phyloP scores from a whole-genome alignment of 805 yeast genomes.

The Candida oleophila region DNA sequence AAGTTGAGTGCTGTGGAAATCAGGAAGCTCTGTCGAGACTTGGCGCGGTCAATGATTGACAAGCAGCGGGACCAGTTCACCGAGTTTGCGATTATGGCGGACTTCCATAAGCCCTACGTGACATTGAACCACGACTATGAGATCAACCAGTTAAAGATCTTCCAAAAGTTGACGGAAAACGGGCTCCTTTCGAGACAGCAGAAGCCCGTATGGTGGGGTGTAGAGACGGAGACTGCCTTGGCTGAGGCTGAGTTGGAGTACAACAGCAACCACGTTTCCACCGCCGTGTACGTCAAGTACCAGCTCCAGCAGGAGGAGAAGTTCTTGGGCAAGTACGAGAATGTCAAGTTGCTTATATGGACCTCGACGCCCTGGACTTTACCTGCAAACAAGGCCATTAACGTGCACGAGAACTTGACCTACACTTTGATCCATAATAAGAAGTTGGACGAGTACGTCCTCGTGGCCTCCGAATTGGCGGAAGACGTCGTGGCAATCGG shows the following conservation, averaged over 20 bases:
- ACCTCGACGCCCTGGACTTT: slow-evolving; percentile 99
- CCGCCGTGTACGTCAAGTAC: slow-evolving; percentile 67
- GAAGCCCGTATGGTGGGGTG: slow-evolving; percentile 97
- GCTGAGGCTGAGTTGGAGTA: slow-evolving; percentile 97
- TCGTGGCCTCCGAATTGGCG: slow-evolving; percentile 57
- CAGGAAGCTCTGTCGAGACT: slow-evolving; percentile 61
- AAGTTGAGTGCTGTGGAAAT: slow-evolving; percentile 48
- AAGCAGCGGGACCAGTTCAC: slow-evolving; percentile 64
- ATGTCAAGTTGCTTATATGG: slow-evolving; percentile 65
- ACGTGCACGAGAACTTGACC: slow-evolving; percentile 55
- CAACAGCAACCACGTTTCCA: slow-evolving; percentile 65
- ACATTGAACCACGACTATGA: slow-evolving; percentile 77
- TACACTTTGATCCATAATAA: slow-evolving; percentile 50
- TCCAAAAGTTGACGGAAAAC: slow-evolving; percentile 59
- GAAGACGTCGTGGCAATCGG: slow-evolving; percentile 35
- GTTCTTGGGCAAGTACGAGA: slow-evolving; percentile 5
- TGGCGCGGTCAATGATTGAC: slow-evolving; percentile 67
- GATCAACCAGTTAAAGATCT: slow-evolving; percentile 68
- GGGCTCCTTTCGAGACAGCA: slow-evolving; percentile 78
- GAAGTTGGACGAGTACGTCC: slow-evolving; percentile 37
- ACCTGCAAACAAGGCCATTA: slow-evolving; percentile 81
- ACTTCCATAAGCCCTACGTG: slow-evolving; percentile 70
- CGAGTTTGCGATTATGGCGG: slow-evolving; percentile 77
- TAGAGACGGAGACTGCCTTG: slow-evolving; percentile 87
- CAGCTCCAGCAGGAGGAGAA: slow-evolving; percentile 31